phyloP scores from a whole-genome alignment of 441 rosid species.

The Lepidium campestre region DNA sequence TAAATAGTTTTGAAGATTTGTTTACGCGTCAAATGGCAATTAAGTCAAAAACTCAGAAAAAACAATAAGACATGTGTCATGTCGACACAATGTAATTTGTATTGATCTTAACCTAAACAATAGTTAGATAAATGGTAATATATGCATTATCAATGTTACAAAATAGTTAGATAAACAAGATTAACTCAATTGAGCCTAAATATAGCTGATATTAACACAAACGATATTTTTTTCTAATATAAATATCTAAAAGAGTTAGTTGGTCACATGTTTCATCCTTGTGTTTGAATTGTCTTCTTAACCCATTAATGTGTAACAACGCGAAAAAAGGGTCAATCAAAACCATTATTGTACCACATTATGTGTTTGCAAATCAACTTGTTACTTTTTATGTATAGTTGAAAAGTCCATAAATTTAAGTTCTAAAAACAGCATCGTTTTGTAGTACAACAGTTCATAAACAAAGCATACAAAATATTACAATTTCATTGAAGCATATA shows the following conservation, averaged over 20 bases:
- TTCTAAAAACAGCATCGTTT: not conserved
- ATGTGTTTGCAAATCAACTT: not conserved
- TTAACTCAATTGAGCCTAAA: not conserved
- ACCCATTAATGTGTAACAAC: not conserved
- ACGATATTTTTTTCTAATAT: not conserved
- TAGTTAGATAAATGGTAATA: not conserved
- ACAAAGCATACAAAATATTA: too few species aligned
- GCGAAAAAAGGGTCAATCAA: not conserved
- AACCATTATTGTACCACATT: not conserved
- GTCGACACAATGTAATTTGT: not conserved
- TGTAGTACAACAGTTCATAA: not conserved
- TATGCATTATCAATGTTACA: not conserved
- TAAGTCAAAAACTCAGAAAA: not conserved
- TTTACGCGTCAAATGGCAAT: constrained; percentile 11
- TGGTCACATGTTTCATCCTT: not conserved
- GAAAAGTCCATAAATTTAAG: not conserved
- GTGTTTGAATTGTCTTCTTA: not conserved
- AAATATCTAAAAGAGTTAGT: constrained; percentile 1
- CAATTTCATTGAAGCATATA: too few species aligned
- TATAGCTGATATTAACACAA: not conserved
- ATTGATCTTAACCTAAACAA: not conserved
- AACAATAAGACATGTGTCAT: not conserved
- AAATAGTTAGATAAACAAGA: not conserved
- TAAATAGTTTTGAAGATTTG: not conserved
- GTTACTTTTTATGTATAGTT: not conserved